These are phyloP conservation scores for Cucumis melo DNA, from an alignment of 306 rosid genomes.

Conservation along the genomic window DNA sequence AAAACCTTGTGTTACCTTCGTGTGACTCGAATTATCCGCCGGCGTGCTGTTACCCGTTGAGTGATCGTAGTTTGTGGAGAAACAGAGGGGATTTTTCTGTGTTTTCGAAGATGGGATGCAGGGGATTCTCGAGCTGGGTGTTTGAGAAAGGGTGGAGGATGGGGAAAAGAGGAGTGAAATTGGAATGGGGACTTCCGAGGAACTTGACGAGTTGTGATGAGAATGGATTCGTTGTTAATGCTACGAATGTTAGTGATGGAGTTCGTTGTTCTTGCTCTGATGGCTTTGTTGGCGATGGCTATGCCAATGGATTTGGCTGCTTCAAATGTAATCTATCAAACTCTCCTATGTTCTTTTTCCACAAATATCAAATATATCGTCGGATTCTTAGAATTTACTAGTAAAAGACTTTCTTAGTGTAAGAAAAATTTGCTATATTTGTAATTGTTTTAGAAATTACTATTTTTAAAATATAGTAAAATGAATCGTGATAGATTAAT, in stretches of 20 bases:
- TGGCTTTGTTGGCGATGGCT: conserved; percentile 78
- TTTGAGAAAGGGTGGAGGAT: conserved; percentile 37
- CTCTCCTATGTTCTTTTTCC: too few species aligned
- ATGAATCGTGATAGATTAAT: too few species aligned
- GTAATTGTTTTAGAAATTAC: too few species aligned
- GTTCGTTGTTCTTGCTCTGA: conserved; percentile 56
- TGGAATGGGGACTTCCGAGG: conserved; percentile 81
- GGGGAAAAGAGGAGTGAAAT: conserved; percentile 69
- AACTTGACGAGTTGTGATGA: conserved; percentile 49
- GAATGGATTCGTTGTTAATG: conserved; percentile 40
- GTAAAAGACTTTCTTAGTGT: too few species aligned
- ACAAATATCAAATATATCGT: too few species aligned
- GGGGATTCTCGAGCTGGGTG: conserved; percentile 91
- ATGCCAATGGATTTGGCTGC: conserved; percentile 68
- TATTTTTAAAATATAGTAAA: too few species aligned
- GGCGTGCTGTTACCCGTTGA: conserved; percentile 79
- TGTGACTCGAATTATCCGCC: conserved; percentile 36
- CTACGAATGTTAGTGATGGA: conserved; percentile 45
- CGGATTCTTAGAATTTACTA: too few species aligned
- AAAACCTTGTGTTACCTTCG: conserved; percentile 42
- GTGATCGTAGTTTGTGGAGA: conserved; percentile 71
- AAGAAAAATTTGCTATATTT: too few species aligned
- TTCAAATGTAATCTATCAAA: conserved; percentile 35
- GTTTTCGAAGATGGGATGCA: conserved; percentile 70
- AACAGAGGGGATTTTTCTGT: conserved; percentile 49